phyloP scores from a whole-genome alignment of 805 yeast genomes.

The Ogataea minuta region DNA sequence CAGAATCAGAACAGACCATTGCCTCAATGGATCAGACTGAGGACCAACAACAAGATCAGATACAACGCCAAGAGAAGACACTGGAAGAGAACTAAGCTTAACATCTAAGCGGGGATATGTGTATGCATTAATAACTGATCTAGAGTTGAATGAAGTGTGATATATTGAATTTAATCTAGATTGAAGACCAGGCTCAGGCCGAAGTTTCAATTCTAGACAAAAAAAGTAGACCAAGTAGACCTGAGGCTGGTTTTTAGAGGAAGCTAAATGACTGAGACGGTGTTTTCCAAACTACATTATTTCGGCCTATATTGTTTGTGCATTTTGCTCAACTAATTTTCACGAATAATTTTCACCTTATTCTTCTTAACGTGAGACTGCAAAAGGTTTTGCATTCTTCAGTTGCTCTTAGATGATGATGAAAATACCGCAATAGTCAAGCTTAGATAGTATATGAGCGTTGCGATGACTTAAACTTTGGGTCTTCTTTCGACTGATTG shows the following conservation, averaged over 20 bases:
- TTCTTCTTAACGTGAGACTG: constrained; percentile 2
- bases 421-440: constrained; percentile 37
- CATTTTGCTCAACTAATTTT: not conserved
- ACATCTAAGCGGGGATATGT: constrained; percentile 60
- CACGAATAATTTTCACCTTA: constrained; percentile 1
- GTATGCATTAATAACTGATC: constrained; percentile 19
- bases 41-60: constrained; percentile 96
- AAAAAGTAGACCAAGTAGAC: too few relatives aligned
- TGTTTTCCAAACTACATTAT: too few relatives aligned
- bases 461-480: constrained; percentile 36
- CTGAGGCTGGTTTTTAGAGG: too few relatives aligned
- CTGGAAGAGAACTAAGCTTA: constrained; percentile 99
- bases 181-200: too few relatives aligned
- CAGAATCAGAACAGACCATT: constrained; percentile 98
- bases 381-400: constrained; percentile 4
- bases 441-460: constrained; percentile 45
- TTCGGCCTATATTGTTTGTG: too few relatives aligned
- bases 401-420: constrained; percentile 27
- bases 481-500: constrained; percentile 40
- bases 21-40: constrained; percentile 99
- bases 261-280: too few relatives aligned
- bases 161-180: too few relatives aligned
- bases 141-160: constrained; percentile 6
- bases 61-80: constrained; percentile 99
- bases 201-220: too few relatives aligned